Evolutionary conservation across 495 filamentous ascomycete genomes (phyloP).

Genomic region (Penicillium lividum): DNA sequence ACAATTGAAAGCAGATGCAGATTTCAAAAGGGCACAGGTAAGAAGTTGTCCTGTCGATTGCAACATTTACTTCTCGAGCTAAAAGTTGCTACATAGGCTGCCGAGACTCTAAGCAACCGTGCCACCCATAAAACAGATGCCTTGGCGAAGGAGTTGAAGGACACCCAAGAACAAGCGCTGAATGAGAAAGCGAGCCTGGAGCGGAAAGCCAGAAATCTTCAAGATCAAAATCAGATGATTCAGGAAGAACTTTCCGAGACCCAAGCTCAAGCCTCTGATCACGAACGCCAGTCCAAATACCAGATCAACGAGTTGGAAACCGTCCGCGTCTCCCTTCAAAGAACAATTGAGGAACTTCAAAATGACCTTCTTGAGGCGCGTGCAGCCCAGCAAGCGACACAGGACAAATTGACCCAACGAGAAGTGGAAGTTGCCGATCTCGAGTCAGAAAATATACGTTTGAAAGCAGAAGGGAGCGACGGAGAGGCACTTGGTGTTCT

Average conservation of each 20-base stretch:
- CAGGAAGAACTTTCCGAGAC: conserved; percentile 80
- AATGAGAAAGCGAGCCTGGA: conserved; percentile 73
- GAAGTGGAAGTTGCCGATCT: conserved; percentile 70
- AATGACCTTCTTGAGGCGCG: conserved; percentile 68
- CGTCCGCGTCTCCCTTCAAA: conserved; percentile 65
- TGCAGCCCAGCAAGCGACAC: conserved; percentile 59
- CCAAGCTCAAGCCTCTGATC: conserved; percentile 66
- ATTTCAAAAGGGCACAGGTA: conserved; percentile 79
- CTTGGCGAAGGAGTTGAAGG: conserved; percentile 69
- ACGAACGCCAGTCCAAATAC: conserved; percentile 69
- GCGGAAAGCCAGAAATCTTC: conserved; percentile 64
- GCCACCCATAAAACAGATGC: conserved; percentile 70
- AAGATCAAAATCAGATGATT: conserved; percentile 69
- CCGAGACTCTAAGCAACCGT: conserved; percentile 68
- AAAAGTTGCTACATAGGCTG: conserved; percentile 37
- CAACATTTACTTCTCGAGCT: neutral
- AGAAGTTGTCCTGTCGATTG: conserved; percentile 5
- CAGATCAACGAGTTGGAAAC: conserved; percentile 70
- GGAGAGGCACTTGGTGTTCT: conserved; percentile 78
- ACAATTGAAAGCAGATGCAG: conserved; percentile 73
- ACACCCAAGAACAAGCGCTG: conserved; percentile 62
- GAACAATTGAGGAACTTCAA: conserved; percentile 68
- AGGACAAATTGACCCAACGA: conserved; percentile 65
- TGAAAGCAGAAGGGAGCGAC: conserved; percentile 84
- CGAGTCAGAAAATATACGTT: conserved; percentile 76